Evolutionary conservation across 2,329 filamentous ascomycete genomes (phyloP), one percentile per base, ranked within the genome.

Genomic region (Verticillium dahliae): DNA sequence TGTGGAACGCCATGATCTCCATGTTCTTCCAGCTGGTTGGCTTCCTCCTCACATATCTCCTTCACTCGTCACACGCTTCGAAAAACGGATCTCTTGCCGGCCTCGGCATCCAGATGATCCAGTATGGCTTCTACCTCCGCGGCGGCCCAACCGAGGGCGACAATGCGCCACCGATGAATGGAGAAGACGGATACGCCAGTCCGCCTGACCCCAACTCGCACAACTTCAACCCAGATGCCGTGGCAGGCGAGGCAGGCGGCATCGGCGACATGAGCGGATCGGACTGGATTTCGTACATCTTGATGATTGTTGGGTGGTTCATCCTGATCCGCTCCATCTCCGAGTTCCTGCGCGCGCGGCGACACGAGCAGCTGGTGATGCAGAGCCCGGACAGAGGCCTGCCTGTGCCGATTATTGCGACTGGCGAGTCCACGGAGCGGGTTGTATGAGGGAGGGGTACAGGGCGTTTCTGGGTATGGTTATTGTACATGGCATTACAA

Each of bases 251-350:
- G 64, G 68, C 73, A 13, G 69, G 73, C 1, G 76, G 78, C 13
- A 71, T 81, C 10, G 75, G 78, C 6, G 83, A 85, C 39, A 85
- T 97, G 52, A 85, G 83, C 6, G 89, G 88, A 59, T 89, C 84
- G 66, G 93, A 98, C 72, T 97, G 91, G 91, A 80, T 97, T 65
- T 91, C 92, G 11, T 99, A 98, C 70, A 81, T 90, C 15, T 77
- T 99, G 57, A 99, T 99, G 95, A 91, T 99, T 71, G 89, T 96
- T 1, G 95, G 95, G 5, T 99, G 95, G 95, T 98, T 98, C 71
- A 92, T 99, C 65, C 80, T 99, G 65, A 98, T 99, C 72, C 86
- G 93, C 75, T 89, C 92, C n/a, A 87, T 97, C 18, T 92, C 90
- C 69, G 93, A 98, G 73, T 99, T 95, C 72, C 77, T 98, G 65